These are phyloP conservation scores for Colletotrichum limetticola DNA, from an alignment of 2,329 filamentous ascomycete species.

Conservation along the genomic window DNA sequence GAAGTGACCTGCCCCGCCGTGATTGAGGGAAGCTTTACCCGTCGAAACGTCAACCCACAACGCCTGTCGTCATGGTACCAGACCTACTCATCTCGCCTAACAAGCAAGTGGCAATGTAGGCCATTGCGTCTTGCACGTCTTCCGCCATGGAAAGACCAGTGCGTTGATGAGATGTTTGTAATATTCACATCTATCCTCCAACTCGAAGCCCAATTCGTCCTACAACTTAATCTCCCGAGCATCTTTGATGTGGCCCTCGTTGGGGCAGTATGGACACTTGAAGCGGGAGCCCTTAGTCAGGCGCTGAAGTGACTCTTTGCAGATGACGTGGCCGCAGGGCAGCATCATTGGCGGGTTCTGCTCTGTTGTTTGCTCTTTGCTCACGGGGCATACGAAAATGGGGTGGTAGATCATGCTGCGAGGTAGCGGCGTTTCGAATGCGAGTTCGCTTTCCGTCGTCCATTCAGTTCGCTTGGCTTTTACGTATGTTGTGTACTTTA, in stretches of 20 bases:
- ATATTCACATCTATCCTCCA: not conserved
- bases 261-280: slow-evolving; percentile 97
- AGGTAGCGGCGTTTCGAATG: slow-evolving; percentile 76
- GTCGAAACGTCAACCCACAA: not conserved
- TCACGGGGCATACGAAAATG: slow-evolving; percentile 97
- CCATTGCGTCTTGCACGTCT: not conserved
- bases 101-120: not conserved
- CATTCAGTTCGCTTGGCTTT: slow-evolving; percentile 92
- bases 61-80: not conserved
- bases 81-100: not conserved
- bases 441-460: slow-evolving; percentile 91
- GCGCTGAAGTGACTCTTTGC: slow-evolving; percentile 82
- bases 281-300: slow-evolving; percentile 83
- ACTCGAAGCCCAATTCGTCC: slow-evolving; percentile 11
- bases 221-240: slow-evolving; percentile 78
- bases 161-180: not conserved
- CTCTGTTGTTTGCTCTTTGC: slow-evolving; percentile 95
- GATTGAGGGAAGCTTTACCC: not conserved
- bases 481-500: slow-evolving; percentile 90
- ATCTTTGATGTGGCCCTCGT: slow-evolving; percentile 81
- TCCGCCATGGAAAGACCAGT: not conserved
- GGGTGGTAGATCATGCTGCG: slow-evolving; percentile 82
- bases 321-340: slow-evolving; percentile 94
- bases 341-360: slow-evolving; percentile 96
- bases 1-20: not conserved